Conservation (phyloP, 768 basidiomycete genomes). For the Lepiota subincarnata region DNA sequence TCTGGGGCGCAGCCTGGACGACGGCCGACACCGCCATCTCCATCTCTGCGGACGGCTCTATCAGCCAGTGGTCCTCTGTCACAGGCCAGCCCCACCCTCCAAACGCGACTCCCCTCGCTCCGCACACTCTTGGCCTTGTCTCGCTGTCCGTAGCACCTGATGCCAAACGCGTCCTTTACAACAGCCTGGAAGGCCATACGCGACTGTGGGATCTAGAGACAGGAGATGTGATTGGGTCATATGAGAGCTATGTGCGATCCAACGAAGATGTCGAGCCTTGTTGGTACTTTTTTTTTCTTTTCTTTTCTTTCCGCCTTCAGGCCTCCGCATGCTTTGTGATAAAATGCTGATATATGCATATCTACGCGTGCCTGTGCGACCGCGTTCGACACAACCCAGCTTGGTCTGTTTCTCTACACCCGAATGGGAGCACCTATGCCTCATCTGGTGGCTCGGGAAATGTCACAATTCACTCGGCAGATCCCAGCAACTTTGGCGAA, state of each 20-base stretch:
- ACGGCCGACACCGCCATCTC: slow-evolving; percentile 60
- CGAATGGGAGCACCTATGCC: slow-evolving; percentile 67
- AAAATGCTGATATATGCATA: slow-evolving; percentile 2
- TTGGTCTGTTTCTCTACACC: slow-evolving; percentile 83
- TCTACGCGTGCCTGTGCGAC: too few species aligned
- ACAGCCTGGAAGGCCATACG: slow-evolving; percentile 83
- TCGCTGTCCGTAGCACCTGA: slow-evolving; percentile 70
- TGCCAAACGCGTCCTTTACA: slow-evolving; percentile 67
- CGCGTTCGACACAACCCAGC: slow-evolving; percentile 37
- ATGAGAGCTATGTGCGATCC: slow-evolving; percentile 71
- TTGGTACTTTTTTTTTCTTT: slow-evolving; percentile 32
- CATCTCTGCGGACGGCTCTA: slow-evolving; percentile 72
- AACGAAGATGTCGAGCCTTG: slow-evolving; percentile 62
- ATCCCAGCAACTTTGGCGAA: slow-evolving; percentile 61
- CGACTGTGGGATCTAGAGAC: slow-evolving; percentile 66
- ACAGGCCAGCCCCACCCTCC: slow-evolving; percentile 57
- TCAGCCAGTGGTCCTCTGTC: slow-evolving; percentile 68
- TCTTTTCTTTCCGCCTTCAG: slow-evolving; percentile 3
- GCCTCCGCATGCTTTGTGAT: slow-evolving; percentile 10
- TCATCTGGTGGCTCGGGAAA: slow-evolving; percentile 71
- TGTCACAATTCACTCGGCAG: slow-evolving; percentile 68
- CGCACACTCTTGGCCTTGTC: slow-evolving; percentile 84
- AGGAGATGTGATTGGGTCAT: slow-evolving; percentile 56
- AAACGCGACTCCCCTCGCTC: slow-evolving; percentile 47
- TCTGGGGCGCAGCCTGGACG: slow-evolving; percentile 80